A percentile compares a stretch with the other conserved stretches of the same genome.
These are phyloP conservation scores for Ogataea degrootiae DNA, from an alignment of 805 yeast genomes.

Conservation along the genomic window DNA sequence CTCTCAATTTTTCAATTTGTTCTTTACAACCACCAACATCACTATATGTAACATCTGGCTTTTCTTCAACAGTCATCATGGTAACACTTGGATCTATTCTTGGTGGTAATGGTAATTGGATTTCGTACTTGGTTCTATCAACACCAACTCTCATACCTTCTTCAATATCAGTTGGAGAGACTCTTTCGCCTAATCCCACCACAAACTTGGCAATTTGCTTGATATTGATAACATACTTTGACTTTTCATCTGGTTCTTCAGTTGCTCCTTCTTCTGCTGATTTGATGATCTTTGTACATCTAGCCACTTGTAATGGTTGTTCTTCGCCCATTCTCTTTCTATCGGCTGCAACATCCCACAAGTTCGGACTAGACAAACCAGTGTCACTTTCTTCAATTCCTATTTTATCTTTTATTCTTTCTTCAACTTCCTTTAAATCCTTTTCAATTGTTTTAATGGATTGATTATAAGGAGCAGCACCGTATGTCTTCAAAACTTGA, in stretches of 20 bases:
- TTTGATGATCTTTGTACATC: constrained; percentile 95
- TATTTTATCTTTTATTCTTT: constrained; percentile 86
- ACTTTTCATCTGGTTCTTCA: constrained; percentile 56
- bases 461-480: constrained; percentile 92
- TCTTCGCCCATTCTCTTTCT: constrained; percentile 89
- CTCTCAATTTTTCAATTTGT: constrained; percentile 93
- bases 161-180: constrained; percentile 97
- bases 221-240: constrained; percentile 91
- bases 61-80: constrained; percentile 99
- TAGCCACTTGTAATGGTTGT: constrained; percentile 95
- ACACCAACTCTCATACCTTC: constrained; percentile 99
- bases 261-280: constrained; percentile 35
- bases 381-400: constrained; percentile 96
- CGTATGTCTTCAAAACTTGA: constrained; percentile 94
- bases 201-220: constrained; percentile 98
- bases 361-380: constrained; percentile 93
- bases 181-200: constrained; percentile 93
- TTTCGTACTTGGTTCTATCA: constrained; percentile 94
- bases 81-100: constrained; percentile 97
- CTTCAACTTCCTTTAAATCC: constrained; percentile 80
- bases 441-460: constrained; percentile 77
- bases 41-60: constrained; percentile 97
- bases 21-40: constrained; percentile 99
- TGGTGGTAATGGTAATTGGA: constrained; percentile 96
- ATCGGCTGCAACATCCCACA: constrained; percentile 98